Percentiles rank a stretch among this genome's conserved stretches.
phyloP scores from a whole-genome alignment of 495 filamentous ascomycete species.

The Filosporella fistucella region DNA sequence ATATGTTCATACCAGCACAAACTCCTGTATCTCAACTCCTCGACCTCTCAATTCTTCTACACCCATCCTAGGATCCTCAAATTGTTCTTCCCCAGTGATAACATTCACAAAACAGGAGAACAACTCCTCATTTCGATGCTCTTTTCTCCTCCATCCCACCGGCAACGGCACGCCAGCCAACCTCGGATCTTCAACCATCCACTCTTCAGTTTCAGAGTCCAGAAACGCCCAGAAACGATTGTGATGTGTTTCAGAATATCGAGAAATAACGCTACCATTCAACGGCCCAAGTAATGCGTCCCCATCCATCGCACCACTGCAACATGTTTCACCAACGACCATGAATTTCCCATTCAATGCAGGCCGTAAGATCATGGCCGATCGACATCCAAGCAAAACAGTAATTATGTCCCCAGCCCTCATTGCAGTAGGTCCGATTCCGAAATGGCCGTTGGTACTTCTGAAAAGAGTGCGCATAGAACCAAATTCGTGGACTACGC shows the following conservation, averaged over 20 bases:
- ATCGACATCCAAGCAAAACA: constrained; percentile 1
- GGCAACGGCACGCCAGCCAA: not conserved
- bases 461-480: not conserved
- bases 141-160: not conserved
- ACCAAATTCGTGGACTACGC: not conserved
- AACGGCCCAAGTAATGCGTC: constrained; percentile 5
- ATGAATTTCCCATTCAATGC: not conserved
- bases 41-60: not conserved
- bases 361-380: constrained; percentile 1
- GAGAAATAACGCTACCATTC: not conserved
- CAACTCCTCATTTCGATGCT: not conserved
- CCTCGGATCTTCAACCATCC: not conserved
- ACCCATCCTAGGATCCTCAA: not conserved
- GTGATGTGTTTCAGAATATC: not conserved
- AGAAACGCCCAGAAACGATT: not conserved
- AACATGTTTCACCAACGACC: constrained; percentile 3
- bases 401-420: not conserved
- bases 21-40: not conserved
- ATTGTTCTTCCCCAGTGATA: not conserved
- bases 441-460: not conserved
- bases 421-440: not conserved
- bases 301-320: not conserved
- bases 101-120: not conserved
- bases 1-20: no score
- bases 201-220: not conserved